These are phyloP conservation scores for Diphasiastrum complanatum DNA, from an alignment of 83 land plant species.

Conservation along the genomic window DNA sequence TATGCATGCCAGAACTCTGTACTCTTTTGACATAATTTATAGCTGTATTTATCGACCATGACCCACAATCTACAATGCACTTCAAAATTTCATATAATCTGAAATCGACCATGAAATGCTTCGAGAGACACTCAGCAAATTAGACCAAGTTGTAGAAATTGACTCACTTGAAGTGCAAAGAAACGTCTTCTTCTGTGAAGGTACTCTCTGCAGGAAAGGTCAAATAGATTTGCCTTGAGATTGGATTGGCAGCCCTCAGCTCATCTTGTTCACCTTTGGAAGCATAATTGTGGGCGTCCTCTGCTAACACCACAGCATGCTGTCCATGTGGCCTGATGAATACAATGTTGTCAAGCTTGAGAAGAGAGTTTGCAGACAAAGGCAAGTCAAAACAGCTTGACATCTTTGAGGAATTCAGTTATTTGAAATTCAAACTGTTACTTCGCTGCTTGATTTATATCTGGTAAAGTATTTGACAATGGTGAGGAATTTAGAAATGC, in stretches of 20 bases:
- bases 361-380: neutral
- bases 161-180: constrained; percentile 9
- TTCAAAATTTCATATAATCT: too few species aligned
- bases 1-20: too few species aligned
- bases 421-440: too few species aligned
- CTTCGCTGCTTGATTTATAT: too few species aligned
- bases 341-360: neutral
- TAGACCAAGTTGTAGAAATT: too few species aligned
- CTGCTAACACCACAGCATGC: constrained; percentile 10
- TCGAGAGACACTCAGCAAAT: too few species aligned
- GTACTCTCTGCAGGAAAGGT: constrained; percentile 17
- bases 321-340: constrained; percentile 13
- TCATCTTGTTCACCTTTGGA: constrained; percentile 10
- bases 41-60: too few species aligned
- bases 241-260: constrained; percentile 6
- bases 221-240: constrained; percentile 13
- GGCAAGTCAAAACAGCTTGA: neutral
- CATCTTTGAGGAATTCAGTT: neutral
- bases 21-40: too few species aligned
- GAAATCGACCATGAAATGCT: too few species aligned
- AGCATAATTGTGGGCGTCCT: neutral
- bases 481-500: too few species aligned
- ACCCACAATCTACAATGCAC: too few species aligned
- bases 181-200: constrained; percentile 12
- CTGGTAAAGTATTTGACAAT: too few species aligned